Evolutionary conservation across 1,139 yeast genomes (phyloP).

Genomic region (Yarrowia galli): DNA sequence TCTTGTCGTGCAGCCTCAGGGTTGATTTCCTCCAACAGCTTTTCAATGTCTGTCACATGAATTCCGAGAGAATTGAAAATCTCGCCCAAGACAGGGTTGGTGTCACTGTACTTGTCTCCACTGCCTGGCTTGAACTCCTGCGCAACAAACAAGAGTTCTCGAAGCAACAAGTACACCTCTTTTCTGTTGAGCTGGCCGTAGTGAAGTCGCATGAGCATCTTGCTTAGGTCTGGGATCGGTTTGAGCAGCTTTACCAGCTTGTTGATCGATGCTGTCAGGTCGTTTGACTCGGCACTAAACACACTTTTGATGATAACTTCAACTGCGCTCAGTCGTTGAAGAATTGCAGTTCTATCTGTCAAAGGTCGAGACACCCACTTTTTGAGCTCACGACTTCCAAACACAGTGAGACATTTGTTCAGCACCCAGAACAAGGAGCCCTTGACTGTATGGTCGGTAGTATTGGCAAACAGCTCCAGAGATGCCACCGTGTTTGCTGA

Average conservation of each 20-base stretch:
- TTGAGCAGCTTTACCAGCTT: slow-evolving; percentile 57
- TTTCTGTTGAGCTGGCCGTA: slow-evolving; percentile 54
- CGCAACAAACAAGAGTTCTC: slow-evolving; percentile 34
- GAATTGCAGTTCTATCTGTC: slow-evolving; percentile 59
- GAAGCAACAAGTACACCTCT: slow-evolving; percentile 44
- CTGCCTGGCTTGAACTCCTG: slow-evolving; percentile 3
- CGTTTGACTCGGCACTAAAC: slow-evolving; percentile 35
- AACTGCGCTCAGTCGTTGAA: slow-evolving; percentile 55
- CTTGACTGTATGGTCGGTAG: slow-evolving; percentile 59
- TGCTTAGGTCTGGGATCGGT: slow-evolving; percentile 69
- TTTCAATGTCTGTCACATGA: not conserved
- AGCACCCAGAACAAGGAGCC: slow-evolving; percentile 83
- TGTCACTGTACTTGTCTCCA: not conserved
- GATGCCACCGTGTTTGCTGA: slow-evolving; percentile 72
- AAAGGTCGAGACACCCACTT: slow-evolving; percentile 83
- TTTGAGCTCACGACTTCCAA: slow-evolving; percentile 71
- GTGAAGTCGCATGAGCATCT: slow-evolving; percentile 69
- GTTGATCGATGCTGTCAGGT: slow-evolving; percentile 54
- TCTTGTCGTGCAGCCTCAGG: slow-evolving; percentile 63
- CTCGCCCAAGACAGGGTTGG: slow-evolving; percentile 16
- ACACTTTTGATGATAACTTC: slow-evolving; percentile 12
- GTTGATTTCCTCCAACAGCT: slow-evolving; percentile 60
- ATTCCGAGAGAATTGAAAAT: slow-evolving; percentile 22
- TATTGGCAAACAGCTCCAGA: slow-evolving; percentile 75
- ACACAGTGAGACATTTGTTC: slow-evolving; percentile 78